Base-by-base conservation (phyloP, 441 rosid species). In the Melastoma candidum region DNA sequence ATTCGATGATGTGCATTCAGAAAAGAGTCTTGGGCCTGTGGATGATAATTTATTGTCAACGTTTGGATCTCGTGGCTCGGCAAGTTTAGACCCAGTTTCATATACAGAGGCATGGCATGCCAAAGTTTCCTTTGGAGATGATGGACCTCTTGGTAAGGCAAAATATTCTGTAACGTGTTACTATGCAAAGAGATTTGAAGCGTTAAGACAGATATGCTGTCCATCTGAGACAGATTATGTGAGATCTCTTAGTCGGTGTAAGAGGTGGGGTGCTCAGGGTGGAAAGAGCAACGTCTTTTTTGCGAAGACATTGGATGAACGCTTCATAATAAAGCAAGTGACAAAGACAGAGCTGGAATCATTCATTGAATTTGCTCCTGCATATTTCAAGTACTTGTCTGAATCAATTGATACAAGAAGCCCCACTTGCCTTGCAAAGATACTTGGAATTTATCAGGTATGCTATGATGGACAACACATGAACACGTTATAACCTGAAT, bases 271-370 rank as follows among this genome's bases (percentile, higher is more conserved):
- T 39, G 97, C 99, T 55, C 95, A 90, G 61, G 99, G 99, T 52
- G 99, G 99, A 54, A 95, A 95, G 81, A 90, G 99, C 74, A 90
- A 90, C 54, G 99, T 90, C 56, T 95, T 95, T 86, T 95, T 95
- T 72, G 99, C 99, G 25, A 95, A 95, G 74, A 82, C 99, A 57
- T 73, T 85, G 76, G 99, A 95, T 57, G 99, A 95, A 57, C 84
- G 97, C 26, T 95, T 95, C 71, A 82, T 95, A 64, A 76, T 95
- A 63, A 95, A 95, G 75, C 95, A 95, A 80, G 99, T 90, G 64
- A 87, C 99, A 36, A 95, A 90, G 79, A 90, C 99, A 45, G 97
- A 95, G 69, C 59, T 95, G 74, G 99, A 95, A 67, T 90, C 99
- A 1, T 95, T 95, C 69, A 77, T 85, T 51, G 79, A 87, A 71